Evolutionary conservation across 805 yeast species (phyloP).

Genomic region (Candida anglica): DNA sequence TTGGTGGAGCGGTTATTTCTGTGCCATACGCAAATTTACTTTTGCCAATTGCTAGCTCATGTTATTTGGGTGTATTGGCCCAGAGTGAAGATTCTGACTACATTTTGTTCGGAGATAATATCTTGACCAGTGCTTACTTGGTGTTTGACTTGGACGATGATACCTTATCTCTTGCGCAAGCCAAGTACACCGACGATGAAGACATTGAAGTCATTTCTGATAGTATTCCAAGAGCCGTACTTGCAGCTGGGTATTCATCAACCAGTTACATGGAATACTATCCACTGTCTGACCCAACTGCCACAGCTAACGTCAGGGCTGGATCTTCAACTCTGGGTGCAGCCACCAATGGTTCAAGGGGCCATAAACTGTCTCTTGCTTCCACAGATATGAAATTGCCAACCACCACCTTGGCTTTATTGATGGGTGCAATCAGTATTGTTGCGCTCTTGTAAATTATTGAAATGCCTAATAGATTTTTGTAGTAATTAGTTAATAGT

Average conservation of each 20-base stretch:
- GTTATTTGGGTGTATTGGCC: constrained; percentile 24
- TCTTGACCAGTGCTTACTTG: constrained; percentile 59
- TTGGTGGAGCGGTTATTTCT: constrained; percentile 2
- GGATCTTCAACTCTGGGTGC: too few species aligned
- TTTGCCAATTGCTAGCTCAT: constrained; percentile 11
- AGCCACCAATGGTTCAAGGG: too few species aligned
- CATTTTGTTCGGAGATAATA: constrained; percentile 59
- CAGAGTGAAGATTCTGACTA: constrained; percentile 9
- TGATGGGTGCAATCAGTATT: too few species aligned
- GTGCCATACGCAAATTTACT: constrained; percentile 9
- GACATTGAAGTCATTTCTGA: constrained; percentile 44
- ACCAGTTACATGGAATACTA: too few species aligned
- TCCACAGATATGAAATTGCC: too few species aligned
- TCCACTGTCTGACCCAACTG: too few species aligned
- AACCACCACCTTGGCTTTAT: too few species aligned
- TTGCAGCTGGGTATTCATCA: constrained; percentile 43
- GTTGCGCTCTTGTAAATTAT: too few species aligned
- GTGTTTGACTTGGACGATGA: constrained; percentile 60
- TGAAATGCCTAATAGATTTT: too few species aligned
- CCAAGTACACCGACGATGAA: constrained; percentile 21
- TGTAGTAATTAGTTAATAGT: too few species aligned
- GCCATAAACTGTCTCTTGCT: too few species aligned
- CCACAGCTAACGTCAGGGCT: too few species aligned
- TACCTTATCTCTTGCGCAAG: constrained; percentile 50
- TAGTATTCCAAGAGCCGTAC: constrained; percentile 47